phyloP scores from a whole-genome alignment of 2,329 filamentous ascomycete species.

The Fusarium staphyleae region DNA sequence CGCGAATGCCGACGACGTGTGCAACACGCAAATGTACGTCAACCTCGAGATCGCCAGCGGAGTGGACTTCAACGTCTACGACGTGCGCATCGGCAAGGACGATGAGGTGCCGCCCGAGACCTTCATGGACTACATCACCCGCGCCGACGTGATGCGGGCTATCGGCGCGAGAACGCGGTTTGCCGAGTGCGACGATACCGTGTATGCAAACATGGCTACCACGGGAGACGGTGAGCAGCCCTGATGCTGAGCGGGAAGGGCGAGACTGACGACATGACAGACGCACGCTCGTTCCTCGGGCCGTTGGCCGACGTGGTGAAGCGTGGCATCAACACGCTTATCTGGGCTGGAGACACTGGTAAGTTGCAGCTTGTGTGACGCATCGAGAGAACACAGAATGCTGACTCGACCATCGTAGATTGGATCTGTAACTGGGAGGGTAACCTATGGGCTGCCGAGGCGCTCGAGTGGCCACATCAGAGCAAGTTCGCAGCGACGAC shows the following conservation, averaged over 20 bases:
- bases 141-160: constrained; percentile 34
- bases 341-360: constrained; percentile 63
- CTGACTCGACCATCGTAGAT: constrained; percentile 46
- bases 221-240: constrained; percentile 36
- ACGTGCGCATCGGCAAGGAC: constrained; percentile 48
- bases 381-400: not conserved
- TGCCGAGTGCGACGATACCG: constrained; percentile 35
- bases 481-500: constrained; percentile 47
- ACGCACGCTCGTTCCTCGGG: constrained; percentile 53
- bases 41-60: constrained; percentile 37
- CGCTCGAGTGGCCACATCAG: constrained; percentile 52
- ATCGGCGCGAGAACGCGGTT: constrained; percentile 39
- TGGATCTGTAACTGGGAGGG: constrained; percentile 67
- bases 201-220: constrained; percentile 34
- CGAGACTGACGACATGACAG: constrained; percentile 34
- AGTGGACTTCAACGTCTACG: constrained; percentile 54
- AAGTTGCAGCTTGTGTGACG: constrained; percentile 9
- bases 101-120: constrained; percentile 37
- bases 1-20: constrained; percentile 36
- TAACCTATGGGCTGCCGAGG: constrained; percentile 55
- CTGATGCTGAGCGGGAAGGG: not conserved
- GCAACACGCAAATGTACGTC: constrained; percentile 40
- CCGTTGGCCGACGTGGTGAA: constrained; percentile 55
- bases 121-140: constrained; percentile 35
- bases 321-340: constrained; percentile 55